Base-by-base conservation (phyloP, 2,329 filamentous ascomycete genomes). In the Tolypocladium amazonense region DNA sequence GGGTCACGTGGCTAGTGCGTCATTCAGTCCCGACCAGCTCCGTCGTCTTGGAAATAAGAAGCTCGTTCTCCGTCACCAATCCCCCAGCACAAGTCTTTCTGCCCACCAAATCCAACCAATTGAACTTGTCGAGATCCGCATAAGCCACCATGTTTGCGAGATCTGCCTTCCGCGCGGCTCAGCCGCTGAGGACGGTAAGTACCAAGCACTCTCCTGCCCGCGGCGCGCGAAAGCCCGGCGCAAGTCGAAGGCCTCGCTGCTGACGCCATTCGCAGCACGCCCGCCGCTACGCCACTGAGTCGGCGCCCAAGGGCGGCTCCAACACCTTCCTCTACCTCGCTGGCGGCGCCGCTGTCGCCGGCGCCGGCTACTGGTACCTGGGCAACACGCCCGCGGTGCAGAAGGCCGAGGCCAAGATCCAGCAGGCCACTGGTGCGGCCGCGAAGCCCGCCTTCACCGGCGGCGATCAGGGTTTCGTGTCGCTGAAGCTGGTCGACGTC, bases 401-500 rank as follows among this genome's bases (percentile, higher is more conserved):
- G 65, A 82, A 82, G 70, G 83, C 79, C 35, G 87, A 85, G 68
- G 78, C 75, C 50, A 80, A 81, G 65, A 78, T 75, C 43, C 78
- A 76, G 65, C 71, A 73, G 47, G 68, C 70, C 33, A 60, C 75
- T 50, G 74, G 71, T 41, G 73, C 73, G 59, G 71, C 72, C 57
- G 76, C 78, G 70, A 76, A 77, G 72, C 74, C 80, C 30, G 77
- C 83, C 53, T 81, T 97, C 74, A 89, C 83, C 39, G 92, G 93
- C 65, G 91, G 90, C 65, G 90, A 96, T 63, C 92, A 97, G 76
- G 92, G 91, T 66, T 97, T 92, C 77, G 74, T 97, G 64, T 86
- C 86, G 63, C 82, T 97, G 66, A 87, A 89, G 77, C 81, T 97
- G 60, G 84, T 90, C 60, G 85, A 88, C 59, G 83, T 92, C 56